Base-by-base conservation (phyloP, 331 rosid species). In the Ulmus americana region DNA sequence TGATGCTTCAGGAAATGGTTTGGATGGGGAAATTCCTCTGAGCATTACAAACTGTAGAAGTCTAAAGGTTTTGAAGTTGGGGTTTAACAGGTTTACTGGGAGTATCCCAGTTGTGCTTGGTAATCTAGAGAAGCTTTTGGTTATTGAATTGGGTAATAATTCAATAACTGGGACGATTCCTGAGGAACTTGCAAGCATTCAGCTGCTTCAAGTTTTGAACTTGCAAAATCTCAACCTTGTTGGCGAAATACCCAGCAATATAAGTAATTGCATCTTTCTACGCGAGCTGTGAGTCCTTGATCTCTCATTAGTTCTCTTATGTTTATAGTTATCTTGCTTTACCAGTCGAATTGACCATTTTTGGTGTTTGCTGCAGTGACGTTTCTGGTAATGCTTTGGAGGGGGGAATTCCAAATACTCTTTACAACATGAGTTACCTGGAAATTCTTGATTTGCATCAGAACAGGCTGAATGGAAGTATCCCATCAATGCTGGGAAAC, bases 271-370 rank as follows among this genome's bases (percentile, higher is more conserved):
- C 86, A 74, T 71, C 74, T 78, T 90, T 78, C 99, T 94, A 75
- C 97, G 85, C 61, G 95, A 80, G 80, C 80, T 94, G 99, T 94
- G 76, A 94, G 99, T 94, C 65, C 80, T 65, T 3, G 45, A 51
- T 69, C 52, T 73, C 71, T 67, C 73, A 66, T 62, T 71, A 74
- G 14, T 46, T 8, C 51, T 12, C 64, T 55, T 7, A 56, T 77
- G 43, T 51, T 70, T 39, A 74, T 39, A 70, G 65, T 57, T 70
- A 61, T 9, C 20, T 51, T 64, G 55, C 40, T 67, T 62, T 67
- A 68, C 65, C 51, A 59, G 59, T 67, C 61, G 50, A 58, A 39
- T 73, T 74, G 35, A 68, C 60, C 51, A 4, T 39, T 10, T 64
- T n/a, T 41, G 61, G 45, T 83, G 74, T 76, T 71, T 50, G 35